phyloP scores from a whole-genome alignment of 176 grass and related monocot species.

The Dendrocalamus sinicus region DNA sequence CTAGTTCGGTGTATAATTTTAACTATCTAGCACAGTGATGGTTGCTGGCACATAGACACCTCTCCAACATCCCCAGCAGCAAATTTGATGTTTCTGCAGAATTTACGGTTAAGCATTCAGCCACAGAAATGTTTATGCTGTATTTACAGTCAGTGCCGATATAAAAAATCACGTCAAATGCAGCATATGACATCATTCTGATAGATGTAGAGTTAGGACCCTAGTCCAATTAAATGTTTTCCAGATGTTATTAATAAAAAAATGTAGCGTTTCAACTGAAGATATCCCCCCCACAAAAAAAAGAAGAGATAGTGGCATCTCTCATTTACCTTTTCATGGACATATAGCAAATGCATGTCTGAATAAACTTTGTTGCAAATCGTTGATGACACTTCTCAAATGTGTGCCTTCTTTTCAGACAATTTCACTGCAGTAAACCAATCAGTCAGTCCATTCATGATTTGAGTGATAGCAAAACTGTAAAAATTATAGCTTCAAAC shows the following conservation, averaged over 20 bases:
- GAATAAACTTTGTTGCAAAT: slow-evolving; percentile 11
- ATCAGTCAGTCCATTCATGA: neutral
- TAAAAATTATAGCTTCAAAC: slow-evolving; percentile 21
- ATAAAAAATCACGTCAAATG: neutral
- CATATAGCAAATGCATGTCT: slow-evolving; percentile 18
- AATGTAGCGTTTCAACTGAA: neutral
- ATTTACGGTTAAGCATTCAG: slow-evolving; percentile 20
- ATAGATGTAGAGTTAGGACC: neutral
- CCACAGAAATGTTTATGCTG: neutral
- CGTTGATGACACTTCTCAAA: slow-evolving; percentile 18
- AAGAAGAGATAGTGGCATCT: neutral
- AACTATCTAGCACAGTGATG: neutral
- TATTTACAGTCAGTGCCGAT: slow-evolving; percentile 7
- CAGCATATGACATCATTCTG: neutral
- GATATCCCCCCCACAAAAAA: neutral
- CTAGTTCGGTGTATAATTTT: neutral
- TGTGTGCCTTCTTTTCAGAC: neutral
- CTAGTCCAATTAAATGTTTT: slow-evolving; percentile 6
- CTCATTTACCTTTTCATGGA: slow-evolving; percentile 36
- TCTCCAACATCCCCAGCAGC: neutral
- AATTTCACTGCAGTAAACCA: slow-evolving; percentile 28
- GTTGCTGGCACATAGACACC: neutral
- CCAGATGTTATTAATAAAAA: slow-evolving; percentile 6
- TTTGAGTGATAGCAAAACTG: neutral
- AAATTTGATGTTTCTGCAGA: slow-evolving; percentile 30